Evolutionary conservation across 768 basidiomycete genomes (phyloP), one percentile per base, ranked within the genome.

Genomic region (Suillus decipiens): DNA sequence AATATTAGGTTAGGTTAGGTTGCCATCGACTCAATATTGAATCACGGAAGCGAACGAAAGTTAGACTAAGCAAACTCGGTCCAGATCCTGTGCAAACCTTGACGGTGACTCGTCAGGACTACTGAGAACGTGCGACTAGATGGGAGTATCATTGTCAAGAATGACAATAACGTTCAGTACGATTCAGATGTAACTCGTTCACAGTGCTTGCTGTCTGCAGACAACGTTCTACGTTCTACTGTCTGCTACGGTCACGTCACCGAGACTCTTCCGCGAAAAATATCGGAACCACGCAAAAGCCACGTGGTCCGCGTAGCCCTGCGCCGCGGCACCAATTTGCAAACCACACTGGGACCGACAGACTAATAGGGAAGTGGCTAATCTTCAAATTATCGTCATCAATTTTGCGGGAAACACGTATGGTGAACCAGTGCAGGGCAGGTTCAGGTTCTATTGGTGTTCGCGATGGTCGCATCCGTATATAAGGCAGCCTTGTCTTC

Each of bases 401-500:
- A 62, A 48, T 51, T 31, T 19, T 19, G 31, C 36, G 61, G 64
- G 55, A 64, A 28, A 66, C 51, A 24, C 22, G 48, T 15, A 45
- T 24, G 33, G 37, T 22, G 22, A 36, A 34, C 31, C 17, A 31
- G 19, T 41, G 63, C 61, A 61, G 59, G 60, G 50, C 43, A 56
- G 55, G 17, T 56, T 39, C 55, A 56, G 54, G 50, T 42, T 51
- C 41, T 17, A n/a, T 42, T 37, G n/a, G 37, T 53, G 51, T 5
- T 45, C 37, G 51, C 31, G 41, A 48, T 45, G 37, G 33, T 51
- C 28, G 57, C 15, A 33, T 9, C 7, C 58, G 22, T 61, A 63
- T 63, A 62, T 62, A 64, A 64, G 50, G 34, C 58, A 19, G 14
- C 28, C 10, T 53, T 66, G 66, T 53, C 57, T 56, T 37, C 11